Percentiles rank a stretch among this genome's conserved stretches.
phyloP scores from a whole-genome alignment of 441 rosid species.

The Adansonia grandidieri region DNA sequence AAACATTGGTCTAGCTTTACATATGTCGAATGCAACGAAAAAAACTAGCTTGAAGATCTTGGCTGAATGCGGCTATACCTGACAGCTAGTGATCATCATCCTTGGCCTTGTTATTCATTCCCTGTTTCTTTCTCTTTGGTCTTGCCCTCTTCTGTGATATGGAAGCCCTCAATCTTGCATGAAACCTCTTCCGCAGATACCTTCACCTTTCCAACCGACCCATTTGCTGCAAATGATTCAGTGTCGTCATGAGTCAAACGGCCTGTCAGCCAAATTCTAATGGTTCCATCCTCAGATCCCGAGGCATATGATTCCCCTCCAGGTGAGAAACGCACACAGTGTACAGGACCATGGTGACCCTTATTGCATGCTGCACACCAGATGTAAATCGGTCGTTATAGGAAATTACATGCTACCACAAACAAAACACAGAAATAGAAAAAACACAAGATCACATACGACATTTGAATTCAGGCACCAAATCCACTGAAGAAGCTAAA shows the following conservation, averaged over 20 bases:
- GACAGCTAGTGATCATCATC: conserved; percentile 29
- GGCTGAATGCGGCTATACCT: not conserved
- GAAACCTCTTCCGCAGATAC: conserved; percentile 64
- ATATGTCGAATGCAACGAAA: not conserved
- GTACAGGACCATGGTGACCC: conserved; percentile 98
- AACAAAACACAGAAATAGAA: not conserved
- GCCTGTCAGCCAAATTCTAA: conserved; percentile 87
- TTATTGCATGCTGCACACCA: conserved; percentile 72
- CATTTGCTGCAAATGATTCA: conserved; percentile 37
- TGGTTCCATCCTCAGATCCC: conserved; percentile 95
- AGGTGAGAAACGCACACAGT: conserved; percentile 85
- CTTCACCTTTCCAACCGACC: conserved; percentile 57
- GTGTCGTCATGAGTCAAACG: conserved; percentile 50
- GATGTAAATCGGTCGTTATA: not conserved
- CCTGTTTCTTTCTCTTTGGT: conserved; percentile 28
- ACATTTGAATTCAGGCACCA: not conserved
- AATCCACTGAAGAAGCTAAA: not conserved
- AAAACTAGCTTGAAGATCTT: not conserved
- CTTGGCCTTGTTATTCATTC: conserved; percentile 49
- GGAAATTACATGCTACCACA: not conserved
- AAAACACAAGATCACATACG: not conserved
- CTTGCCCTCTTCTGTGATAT: conserved; percentile 30
- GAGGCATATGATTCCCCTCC: conserved; percentile 97
- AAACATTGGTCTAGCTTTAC: not conserved
- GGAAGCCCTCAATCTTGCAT: conserved; percentile 66